Evolutionary conservation across 2,329 filamentous ascomycete genomes (phyloP).

Genomic region (Emergomyces pasteurianus): DNA sequence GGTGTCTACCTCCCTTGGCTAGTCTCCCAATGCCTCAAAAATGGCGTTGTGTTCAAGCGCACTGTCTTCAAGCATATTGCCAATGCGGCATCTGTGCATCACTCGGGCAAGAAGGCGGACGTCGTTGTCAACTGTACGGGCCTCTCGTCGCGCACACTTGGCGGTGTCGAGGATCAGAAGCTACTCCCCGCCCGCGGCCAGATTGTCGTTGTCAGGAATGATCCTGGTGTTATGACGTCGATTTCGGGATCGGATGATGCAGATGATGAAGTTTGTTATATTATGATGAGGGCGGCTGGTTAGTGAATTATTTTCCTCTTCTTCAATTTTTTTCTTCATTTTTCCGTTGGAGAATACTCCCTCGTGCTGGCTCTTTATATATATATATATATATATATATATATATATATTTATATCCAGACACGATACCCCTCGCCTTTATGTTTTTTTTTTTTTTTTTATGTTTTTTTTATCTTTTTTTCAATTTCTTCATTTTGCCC

Average conservation of each 20-base stretch:
- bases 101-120: conserved; percentile 46
- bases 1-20: conserved; percentile 81
- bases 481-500: background rate
- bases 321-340: background rate
- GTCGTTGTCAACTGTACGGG: conserved; percentile 80
- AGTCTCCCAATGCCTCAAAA: conserved; percentile 62
- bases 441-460: background rate
- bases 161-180: conserved; percentile 64
- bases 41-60: conserved; percentile 57
- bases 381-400: background rate
- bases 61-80: conserved; percentile 55
- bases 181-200: conserved; percentile 73
- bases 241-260: conserved; percentile 64
- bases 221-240: conserved; percentile 56
- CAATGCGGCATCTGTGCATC: conserved; percentile 53
- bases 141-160: conserved; percentile 59
- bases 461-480: too few species aligned
- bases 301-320: background rate
- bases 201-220: conserved; percentile 71
- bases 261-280: conserved; percentile 60
- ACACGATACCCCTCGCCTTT: background rate
- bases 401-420: background rate
- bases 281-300: conserved; percentile 62
- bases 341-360: background rate
- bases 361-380: background rate